Evolutionary conservation across 768 basidiomycete genomes (phyloP).

Genomic region (Leccinum barrowsii): DNA sequence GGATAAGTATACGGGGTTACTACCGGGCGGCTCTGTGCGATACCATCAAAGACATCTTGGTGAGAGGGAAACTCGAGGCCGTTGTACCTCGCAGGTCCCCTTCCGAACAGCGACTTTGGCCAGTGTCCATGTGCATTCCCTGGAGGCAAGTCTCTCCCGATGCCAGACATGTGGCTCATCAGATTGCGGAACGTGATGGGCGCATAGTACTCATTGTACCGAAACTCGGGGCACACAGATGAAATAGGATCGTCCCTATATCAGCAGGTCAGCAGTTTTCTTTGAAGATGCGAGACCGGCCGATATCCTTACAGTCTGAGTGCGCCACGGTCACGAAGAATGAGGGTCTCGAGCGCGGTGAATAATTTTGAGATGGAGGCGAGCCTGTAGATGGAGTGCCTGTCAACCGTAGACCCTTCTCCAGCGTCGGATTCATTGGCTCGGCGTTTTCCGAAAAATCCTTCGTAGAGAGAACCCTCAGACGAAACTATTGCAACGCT

Average conservation of each 20-base stretch:
- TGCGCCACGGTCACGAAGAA: conserved; percentile 44
- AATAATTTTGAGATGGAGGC: conserved; percentile 54
- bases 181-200: conserved; percentile 40
- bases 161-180: conserved; percentile 38
- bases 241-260: conserved; percentile 49
- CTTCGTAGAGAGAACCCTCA: conserved; percentile 42
- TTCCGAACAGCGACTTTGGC: conserved; percentile 35
- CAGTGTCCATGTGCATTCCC: conserved; percentile 33
- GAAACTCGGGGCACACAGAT: conserved; percentile 21
- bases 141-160: conserved; percentile 36
- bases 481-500: conserved; percentile 47
- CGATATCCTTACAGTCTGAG: conserved; percentile 34
- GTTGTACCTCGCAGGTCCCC: conserved; percentile 28
- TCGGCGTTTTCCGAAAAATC: conserved; percentile 39
- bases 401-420: conserved; percentile 27
- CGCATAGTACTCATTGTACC: conserved; percentile 17
- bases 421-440: conserved; percentile 41
- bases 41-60: conserved; percentile 33
- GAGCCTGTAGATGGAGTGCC: conserved; percentile 48
- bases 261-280: neutral
- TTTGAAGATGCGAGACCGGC: neutral
- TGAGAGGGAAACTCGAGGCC: conserved; percentile 31
- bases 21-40: conserved; percentile 38
- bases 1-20: conserved; percentile 43
- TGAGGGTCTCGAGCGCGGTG: conserved; percentile 43